These are phyloP conservation scores for Baorangia bicolor DNA, from an alignment of 768 basidiomycete genomes.

Conservation along the genomic window DNA sequence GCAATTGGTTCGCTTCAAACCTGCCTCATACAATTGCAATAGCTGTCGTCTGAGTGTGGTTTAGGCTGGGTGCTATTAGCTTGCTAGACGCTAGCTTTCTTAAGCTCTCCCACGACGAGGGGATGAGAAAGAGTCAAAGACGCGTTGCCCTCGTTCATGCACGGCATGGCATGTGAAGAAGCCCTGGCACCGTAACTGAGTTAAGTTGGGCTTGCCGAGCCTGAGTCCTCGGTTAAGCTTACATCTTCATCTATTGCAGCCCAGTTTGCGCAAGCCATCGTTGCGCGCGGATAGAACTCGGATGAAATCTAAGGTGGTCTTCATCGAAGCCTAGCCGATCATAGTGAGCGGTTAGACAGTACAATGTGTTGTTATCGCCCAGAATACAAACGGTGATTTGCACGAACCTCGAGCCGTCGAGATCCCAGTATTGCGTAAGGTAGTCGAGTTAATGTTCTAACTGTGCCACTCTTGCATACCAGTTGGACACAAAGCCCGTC, in stretches of 20 bases:
- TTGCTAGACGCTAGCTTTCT: neutral
- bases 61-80: neutral
- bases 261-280: neutral
- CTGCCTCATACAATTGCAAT: no score
- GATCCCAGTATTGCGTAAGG: neutral
- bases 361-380: neutral
- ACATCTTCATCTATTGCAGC: neutral
- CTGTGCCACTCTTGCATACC: neutral
- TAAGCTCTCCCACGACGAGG: neutral
- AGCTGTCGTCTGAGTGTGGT: neutral
- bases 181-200: neutral
- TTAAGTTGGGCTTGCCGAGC: neutral
- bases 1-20: neutral
- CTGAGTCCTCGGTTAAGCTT: neutral
- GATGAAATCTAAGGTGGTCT: neutral
- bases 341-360: neutral
- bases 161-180: neutral
- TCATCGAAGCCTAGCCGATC: neutral
- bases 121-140: no score
- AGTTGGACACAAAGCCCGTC: constrained; percentile 8
- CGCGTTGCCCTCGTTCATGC: neutral
- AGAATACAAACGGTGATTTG: neutral
- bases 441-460: neutral
- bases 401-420: neutral
- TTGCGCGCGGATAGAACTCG: neutral